phyloP scores from a whole-genome alignment of 2,329 filamentous ascomycete genomes.

The Penicillium sp. region DNA sequence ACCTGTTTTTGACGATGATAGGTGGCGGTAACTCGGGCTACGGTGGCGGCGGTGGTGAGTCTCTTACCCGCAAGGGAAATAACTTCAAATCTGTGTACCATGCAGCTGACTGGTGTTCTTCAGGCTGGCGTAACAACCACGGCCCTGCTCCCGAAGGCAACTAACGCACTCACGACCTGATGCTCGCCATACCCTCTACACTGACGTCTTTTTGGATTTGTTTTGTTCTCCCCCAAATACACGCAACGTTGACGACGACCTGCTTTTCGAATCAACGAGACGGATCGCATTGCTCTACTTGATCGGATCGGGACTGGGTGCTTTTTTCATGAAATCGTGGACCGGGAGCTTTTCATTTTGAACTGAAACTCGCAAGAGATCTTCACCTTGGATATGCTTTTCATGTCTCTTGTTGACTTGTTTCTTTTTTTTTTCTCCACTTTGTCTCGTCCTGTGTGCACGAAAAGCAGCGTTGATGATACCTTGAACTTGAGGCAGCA shows the following conservation, averaged over 20 bases:
- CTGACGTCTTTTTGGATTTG: neutral
- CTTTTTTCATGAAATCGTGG: neutral
- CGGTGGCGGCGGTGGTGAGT: constrained; percentile 24
- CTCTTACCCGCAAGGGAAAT: neutral
- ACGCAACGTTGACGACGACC: too few species aligned
- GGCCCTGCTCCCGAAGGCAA: constrained; percentile 17
- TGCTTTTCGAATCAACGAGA: too few species aligned
- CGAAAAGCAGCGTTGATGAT: constrained; percentile 5
- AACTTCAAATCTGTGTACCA: too few species aligned
- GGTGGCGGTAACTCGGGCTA: constrained; percentile 24
- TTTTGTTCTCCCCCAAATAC: too few species aligned
- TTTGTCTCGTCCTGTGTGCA: neutral
- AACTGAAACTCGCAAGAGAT: too few species aligned
- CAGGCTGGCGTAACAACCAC: constrained; percentile 22
- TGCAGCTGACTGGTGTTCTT: neutral
- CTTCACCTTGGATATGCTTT: too few species aligned
- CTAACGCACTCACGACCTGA: constrained; percentile 4
- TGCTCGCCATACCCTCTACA: constrained; percentile 5
- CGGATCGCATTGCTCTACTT: too few species aligned
- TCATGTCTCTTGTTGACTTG: neutral
- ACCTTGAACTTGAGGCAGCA: too few species aligned
- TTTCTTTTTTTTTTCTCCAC: constrained; percentile 3
- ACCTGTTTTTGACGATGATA: constrained; percentile 3
- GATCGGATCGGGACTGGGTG: too few species aligned
- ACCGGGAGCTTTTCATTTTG: too few species aligned